phyloP scores from a whole-genome alignment of 2,329 filamentous ascomycete species.

The Colletotrichum liaoningense region DNA sequence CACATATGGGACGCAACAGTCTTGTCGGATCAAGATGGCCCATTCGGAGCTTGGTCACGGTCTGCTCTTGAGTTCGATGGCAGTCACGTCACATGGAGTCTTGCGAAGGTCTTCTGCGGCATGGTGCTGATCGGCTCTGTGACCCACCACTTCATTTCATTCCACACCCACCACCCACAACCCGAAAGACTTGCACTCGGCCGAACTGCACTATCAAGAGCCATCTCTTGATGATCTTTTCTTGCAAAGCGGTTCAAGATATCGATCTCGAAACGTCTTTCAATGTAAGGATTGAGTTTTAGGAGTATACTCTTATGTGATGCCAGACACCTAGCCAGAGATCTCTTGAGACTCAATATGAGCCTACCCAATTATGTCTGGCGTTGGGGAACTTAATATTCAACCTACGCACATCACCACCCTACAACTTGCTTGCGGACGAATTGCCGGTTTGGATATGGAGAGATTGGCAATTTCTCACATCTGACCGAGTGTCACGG shows the following conservation, averaged over 20 bases:
- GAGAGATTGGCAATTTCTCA: slow-evolving; percentile 23
- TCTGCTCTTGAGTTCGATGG: background rate
- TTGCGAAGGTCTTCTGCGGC: background rate
- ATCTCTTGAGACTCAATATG: background rate
- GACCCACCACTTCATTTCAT: slow-evolving; percentile 21
- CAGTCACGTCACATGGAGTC: background rate
- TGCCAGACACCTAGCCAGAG: background rate
- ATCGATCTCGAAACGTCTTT: background rate
- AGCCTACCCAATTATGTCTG: background rate
- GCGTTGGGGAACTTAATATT: background rate
- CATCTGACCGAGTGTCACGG: background rate
- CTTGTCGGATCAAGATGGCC: background rate
- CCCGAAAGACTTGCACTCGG: background rate
- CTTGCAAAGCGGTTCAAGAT: background rate
- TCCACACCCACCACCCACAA: background rate
- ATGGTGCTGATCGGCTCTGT: background rate
- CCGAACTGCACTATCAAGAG: background rate
- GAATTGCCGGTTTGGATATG: slow-evolving; percentile 3
- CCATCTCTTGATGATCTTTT: background rate
- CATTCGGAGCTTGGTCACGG: background rate
- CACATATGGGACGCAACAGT: background rate
- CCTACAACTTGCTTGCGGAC: background rate
- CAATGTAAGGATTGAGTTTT: too few species aligned
- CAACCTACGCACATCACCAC: background rate
- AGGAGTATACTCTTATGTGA: background rate